These are phyloP conservation scores for Fusarium falciforme DNA, from an alignment of 2,329 filamentous ascomycete species.

Conservation along the genomic window DNA sequence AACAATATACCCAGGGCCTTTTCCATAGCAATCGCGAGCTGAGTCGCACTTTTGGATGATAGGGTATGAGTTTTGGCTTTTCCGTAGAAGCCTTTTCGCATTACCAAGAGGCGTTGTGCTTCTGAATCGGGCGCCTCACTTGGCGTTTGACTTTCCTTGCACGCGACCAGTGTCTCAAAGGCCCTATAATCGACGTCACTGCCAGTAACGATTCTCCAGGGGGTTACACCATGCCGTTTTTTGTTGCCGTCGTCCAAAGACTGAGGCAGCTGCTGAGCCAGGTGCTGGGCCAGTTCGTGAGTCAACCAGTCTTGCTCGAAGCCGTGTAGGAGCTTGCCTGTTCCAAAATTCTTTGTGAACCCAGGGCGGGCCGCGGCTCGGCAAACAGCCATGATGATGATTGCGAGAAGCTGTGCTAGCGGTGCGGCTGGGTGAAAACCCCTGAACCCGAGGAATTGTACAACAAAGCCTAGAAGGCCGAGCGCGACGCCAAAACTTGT, in stretches of 20 bases:
- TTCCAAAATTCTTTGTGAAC: neutral
- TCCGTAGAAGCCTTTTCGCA: neutral
- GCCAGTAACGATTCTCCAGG: neutral
- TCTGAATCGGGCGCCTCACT: neutral
- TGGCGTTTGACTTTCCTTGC: no score
- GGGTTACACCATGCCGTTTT: neutral
- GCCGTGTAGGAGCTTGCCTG: neutral
- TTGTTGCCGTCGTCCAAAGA: neutral
- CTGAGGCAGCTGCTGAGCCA: no score
- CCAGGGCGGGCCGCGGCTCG: neutral
- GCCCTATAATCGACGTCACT: neutral
- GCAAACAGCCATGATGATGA: neutral
- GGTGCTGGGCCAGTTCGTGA: neutral
- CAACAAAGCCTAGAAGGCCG: neutral
- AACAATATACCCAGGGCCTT: neutral
- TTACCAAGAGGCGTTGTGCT: neutral
- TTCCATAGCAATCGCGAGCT: neutral
- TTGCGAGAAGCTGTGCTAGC: neutral
- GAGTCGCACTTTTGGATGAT: neutral
- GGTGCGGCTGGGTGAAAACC: neutral
- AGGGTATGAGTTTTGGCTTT: fast-evolving
- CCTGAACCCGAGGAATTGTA: neutral
- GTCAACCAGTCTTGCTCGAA: neutral
- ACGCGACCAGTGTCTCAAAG: neutral
- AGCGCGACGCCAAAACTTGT: neutral